phyloP scores from a whole-genome alignment of 1,284 basidiomycete species.

The Rhodotorula sp. region DNA sequence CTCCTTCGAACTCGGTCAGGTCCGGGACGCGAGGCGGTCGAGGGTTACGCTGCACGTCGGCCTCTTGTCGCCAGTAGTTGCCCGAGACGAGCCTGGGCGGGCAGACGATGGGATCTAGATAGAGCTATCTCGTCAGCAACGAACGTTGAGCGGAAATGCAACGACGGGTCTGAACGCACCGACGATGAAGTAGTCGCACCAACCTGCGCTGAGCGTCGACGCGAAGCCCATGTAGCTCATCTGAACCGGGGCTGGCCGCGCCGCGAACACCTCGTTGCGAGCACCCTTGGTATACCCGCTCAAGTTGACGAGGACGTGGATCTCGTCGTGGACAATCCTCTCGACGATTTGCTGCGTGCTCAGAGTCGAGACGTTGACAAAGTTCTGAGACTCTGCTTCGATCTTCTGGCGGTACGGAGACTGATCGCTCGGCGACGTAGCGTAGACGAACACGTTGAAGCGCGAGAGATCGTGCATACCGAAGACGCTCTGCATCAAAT shows the following conservation, averaged over 20 bases:
- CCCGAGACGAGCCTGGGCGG: constrained; percentile 55
- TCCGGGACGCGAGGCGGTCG: neutral
- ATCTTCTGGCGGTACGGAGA: constrained; percentile 59
- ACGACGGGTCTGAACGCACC: constrained; percentile 11
- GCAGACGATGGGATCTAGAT: constrained; percentile 57
- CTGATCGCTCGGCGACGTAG: constrained; percentile 59
- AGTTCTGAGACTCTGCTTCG: constrained; percentile 55
- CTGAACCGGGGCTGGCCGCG: constrained; percentile 60
- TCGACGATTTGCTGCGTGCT: constrained; percentile 54
- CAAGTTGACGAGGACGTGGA: constrained; percentile 54
- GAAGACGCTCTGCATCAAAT: constrained; percentile 64
- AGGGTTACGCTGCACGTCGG: neutral
- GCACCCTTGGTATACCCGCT: constrained; percentile 65
- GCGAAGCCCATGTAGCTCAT: constrained; percentile 61
- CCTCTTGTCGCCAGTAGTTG: constrained; percentile 51
- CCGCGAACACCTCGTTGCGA: constrained; percentile 63
- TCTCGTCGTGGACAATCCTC: constrained; percentile 56
- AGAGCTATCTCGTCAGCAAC: too few species aligned
- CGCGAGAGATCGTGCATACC: constrained; percentile 55
- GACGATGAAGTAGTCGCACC: constrained; percentile 63
- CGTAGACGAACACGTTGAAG: constrained; percentile 60
- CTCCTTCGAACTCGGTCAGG: constrained; percentile 52
- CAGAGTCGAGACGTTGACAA: constrained; percentile 58
- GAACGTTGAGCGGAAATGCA: neutral
- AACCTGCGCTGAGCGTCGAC: constrained; percentile 59